Percentiles rank a stretch among this genome's conserved stretches.
Evolutionary conservation across 1,284 basidiomycete genomes (phyloP).

Genomic region (Ustilago sp.): DNA sequence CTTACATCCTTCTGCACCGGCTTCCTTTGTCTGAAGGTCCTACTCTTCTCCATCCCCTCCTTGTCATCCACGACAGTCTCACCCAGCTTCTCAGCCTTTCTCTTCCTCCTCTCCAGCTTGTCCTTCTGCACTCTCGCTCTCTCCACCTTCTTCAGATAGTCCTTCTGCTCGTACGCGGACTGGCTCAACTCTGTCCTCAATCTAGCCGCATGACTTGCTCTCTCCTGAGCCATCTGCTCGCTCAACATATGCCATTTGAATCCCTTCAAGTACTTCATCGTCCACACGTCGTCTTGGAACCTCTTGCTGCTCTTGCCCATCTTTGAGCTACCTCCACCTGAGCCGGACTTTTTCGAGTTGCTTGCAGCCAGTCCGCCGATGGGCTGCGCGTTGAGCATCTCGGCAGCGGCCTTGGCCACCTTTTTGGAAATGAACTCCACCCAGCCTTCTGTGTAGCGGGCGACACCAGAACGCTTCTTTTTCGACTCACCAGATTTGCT

Average conservation of each 20-base stretch:
- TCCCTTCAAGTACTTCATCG: constrained; percentile 96
- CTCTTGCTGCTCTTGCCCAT: constrained; percentile 54
- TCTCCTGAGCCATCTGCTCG: constrained; percentile 97
- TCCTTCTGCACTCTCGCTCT: constrained; percentile 90
- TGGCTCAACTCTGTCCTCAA: constrained; percentile 92
- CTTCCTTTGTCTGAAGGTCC: constrained; percentile 63
- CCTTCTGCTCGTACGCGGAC: constrained; percentile 87
- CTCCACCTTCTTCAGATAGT: constrained; percentile 95
- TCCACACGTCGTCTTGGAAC: constrained; percentile 98
- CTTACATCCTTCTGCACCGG: constrained; percentile 62
- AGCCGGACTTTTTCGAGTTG: constrained; percentile 47
- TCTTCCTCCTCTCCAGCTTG: constrained; percentile 76
- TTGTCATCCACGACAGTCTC: constrained; percentile 23
- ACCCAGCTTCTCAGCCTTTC: constrained; percentile 36
- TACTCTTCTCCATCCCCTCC: constrained; percentile 36
- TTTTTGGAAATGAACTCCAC: constrained; percentile 96
- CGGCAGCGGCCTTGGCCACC: constrained; percentile 88
- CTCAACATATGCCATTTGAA: constrained; percentile 99
- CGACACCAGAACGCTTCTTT: constrained; percentile 71
- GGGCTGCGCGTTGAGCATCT: constrained; percentile 93
- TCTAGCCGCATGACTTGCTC: constrained; percentile 86
- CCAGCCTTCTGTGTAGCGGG: constrained; percentile 95
- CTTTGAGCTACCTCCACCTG: constrained; percentile 52
- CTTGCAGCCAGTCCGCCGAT: constrained; percentile 74
- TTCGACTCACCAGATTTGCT: constrained; percentile 32